Base-by-base conservation (phyloP, 2,329 filamentous ascomycete species). In the Claviceps quebecensis region DNA sequence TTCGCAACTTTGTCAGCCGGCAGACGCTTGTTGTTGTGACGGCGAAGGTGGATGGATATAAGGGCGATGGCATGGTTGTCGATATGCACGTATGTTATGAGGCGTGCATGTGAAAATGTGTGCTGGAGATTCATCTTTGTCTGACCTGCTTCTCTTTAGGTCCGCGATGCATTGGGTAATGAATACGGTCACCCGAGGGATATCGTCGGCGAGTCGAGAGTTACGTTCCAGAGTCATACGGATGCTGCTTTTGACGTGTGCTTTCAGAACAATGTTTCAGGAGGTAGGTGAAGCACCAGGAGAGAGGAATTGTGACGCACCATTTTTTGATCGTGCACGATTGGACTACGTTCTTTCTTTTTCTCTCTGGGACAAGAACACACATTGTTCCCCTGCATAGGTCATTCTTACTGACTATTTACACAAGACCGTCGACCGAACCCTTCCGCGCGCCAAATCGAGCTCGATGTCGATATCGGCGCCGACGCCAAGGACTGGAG, bases 401-500 rank as follows among this genome's bases (percentile, higher is more conserved):
- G 5, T 2, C 6, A 29, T 34, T 34, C 29, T 11, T 34, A 9
- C 29, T 34, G 29, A 34, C 9, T 34, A 34, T 52, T 53, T 45
- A n/a, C 56, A 57, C 57, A 55, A 66, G 69, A 63, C 52, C 62
- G 61, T 38, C 60, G 67, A 55, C 64, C 68, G 58, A 68, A 67
- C 60, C 68, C 72, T 67, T 75, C 80, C 49, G 72, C 67, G 64
- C 86, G 89, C 58, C 78, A 85, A 67, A 71, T 96, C 58, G 90
- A 95, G 72, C 85, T 96, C 61, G 90, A 95, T 69, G 86, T 96
- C 66, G 90, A 96, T 68, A 95, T 96, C 62, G 90, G 90, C 62
- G 90, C 90, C 69, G 90, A 96, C 68, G 93, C 93, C 58, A 95
- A 95, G 70, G 93, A 98, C 73, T 98, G 93, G 93, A 89, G 84